Base-by-base conservation (phyloP, 371 early-diverging fungal genomes). In the Rhizopus sp. region DNA sequence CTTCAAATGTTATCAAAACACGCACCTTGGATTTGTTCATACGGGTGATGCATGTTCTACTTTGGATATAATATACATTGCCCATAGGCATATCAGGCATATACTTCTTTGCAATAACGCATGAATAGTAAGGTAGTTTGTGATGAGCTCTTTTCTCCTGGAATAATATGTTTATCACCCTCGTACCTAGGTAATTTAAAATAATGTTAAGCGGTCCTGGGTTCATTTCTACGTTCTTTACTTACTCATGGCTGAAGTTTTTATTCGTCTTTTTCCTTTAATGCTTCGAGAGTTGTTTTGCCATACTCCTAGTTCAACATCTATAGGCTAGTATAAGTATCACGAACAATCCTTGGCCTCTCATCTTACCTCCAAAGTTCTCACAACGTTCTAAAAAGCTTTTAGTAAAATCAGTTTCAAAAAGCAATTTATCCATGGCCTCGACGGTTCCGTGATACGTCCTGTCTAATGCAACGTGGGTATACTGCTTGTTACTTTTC, bases 51-150 rank as follows among this genome's bases (percentile, higher is more conserved):
- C 94, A 94, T 33, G 84, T 88, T 8, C 90, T 73, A 44, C 83
- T 83, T 49, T 86, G 81, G 32, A 88, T 78, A 5, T 70, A 69
- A 63, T 94, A 94, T n/a, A 82, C 66, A 37, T 82, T 82, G 15
- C 90, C 91, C 41, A 88, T 89, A 7, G 94, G 93, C 5, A 94
- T 78, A 55, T 88, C 84, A 1, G 93, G 93, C 47, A 56, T 66
- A 3, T 94, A 93, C 32, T 66, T 66, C 2, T 80, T 83, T 3
- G 80, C 69, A 5, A 79, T 78, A 23, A 89, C 75, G 13, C 88
- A 74, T 6, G 82, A 73, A 55, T 80, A 74, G 32, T 66, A 62
- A 29, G 78, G 81, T 64, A 77, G 81, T 55, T 90, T 82, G 39
- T 57, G 65, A 53, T 72, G 49, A 42, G 77, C 65, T 53, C 78